Percentiles rank a stretch among this genome's conserved stretches.
phyloP scores from a whole-genome alignment of 768 basidiomycete species.

The Termitomyces sp. region DNA sequence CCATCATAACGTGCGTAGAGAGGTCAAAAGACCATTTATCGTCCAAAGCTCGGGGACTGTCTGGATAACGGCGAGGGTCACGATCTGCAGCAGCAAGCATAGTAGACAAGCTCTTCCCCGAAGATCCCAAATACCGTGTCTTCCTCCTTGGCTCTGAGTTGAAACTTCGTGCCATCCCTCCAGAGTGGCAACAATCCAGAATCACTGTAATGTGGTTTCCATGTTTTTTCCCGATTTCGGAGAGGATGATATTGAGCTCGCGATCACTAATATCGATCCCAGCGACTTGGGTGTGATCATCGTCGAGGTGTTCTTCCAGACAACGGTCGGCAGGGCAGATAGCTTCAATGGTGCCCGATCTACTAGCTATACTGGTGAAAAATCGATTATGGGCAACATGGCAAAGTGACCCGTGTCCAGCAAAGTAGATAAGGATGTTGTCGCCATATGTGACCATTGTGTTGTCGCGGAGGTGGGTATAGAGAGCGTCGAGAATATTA shows the following conservation, averaged over 20 bases:
- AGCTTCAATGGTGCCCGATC: neutral
- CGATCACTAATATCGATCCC: neutral
- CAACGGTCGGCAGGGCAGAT: neutral
- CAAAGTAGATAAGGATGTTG: neutral
- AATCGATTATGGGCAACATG: neutral
- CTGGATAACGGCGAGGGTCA: too few relatives aligned
- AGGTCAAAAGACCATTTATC: neutral
- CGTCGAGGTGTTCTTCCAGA: neutral
- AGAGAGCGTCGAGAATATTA: neutral
- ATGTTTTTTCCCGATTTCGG: too few relatives aligned
- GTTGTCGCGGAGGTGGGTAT: neutral
- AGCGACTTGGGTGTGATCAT: neutral
- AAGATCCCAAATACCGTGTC: neutral
- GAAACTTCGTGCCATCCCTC: neutral
- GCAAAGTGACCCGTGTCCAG: neutral
- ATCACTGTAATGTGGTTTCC: too few relatives aligned
- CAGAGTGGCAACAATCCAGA: neutral
- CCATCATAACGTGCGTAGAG: neutral
- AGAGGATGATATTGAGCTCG: too few relatives aligned
- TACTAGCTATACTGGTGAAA: neutral
- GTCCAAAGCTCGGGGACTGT: too few relatives aligned
- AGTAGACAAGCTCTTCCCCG: neutral
- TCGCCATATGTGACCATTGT: neutral
- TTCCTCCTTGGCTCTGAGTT: neutral
- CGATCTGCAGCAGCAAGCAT: too few relatives aligned